These are phyloP conservation scores for Fagus sylvatica DNA, from an alignment of 306 rosid genomes.

Conservation along the genomic window DNA sequence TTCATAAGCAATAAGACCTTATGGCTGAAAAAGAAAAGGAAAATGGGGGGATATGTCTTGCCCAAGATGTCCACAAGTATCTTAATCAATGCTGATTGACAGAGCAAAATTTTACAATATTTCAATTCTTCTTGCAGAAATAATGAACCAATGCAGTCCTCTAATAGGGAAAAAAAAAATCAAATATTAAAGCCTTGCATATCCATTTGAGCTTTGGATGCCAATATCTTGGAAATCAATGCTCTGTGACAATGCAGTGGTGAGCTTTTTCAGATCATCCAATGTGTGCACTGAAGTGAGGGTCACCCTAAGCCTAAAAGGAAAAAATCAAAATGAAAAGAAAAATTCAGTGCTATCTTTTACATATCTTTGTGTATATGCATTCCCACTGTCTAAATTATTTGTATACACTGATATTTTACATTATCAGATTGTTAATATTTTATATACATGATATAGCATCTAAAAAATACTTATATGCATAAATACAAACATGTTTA, in stretches of 20 bases:
- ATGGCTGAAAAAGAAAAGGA: background rate
- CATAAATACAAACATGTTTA: too few relatives aligned
- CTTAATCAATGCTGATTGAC: background rate
- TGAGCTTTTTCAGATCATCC: constrained; percentile 67
- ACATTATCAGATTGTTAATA: background rate
- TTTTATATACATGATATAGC: background rate
- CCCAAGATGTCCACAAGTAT: background rate
- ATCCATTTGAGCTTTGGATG: constrained; percentile 36
- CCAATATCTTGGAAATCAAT: constrained; percentile 60
- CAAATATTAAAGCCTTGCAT: constrained; percentile 57
- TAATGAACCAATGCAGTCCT: background rate
- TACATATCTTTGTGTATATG: background rate
- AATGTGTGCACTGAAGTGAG: constrained; percentile 74
- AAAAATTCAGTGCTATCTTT: background rate
- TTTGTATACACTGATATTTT: background rate
- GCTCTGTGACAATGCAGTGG: constrained; percentile 65
- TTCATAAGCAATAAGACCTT: background rate
- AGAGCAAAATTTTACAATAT: background rate
- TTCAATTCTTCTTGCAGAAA: background rate
- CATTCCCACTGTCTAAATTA: background rate
- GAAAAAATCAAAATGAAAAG: background rate
- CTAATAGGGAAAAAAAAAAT: background rate
- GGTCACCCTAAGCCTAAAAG: constrained; percentile 73
- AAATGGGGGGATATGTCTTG: too few relatives aligned
- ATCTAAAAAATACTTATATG: too few relatives aligned